Percentiles rank a stretch among this genome's conserved stretches.
These are phyloP conservation scores for Termitomyces sp. DNA, from an alignment of 768 basidiomycete genomes.

Conservation along the genomic window DNA sequence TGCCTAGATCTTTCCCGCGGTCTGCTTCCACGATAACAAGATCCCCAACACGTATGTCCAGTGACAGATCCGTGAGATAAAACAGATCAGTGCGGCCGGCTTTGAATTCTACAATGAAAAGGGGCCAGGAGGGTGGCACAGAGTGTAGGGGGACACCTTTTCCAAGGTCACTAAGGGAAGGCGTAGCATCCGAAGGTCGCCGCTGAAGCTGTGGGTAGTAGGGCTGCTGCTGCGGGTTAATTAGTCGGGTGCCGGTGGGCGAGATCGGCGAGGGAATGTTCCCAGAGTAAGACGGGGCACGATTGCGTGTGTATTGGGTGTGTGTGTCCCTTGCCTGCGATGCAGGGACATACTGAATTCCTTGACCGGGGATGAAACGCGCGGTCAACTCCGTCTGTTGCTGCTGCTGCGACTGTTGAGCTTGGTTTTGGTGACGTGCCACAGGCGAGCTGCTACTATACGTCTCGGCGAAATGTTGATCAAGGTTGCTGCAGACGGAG, in stretches of 20 bases:
- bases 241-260: slow-evolving; percentile 31
- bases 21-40: slow-evolving; percentile 97
- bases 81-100: slow-evolving; percentile 94
- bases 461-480: slow-evolving; percentile 38
- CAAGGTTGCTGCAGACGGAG: slow-evolving; percentile 34
- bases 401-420: slow-evolving; percentile 13
- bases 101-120: slow-evolving; percentile 62
- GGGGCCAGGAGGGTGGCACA: slow-evolving; percentile 79
- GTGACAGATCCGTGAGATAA: slow-evolving; percentile 68
- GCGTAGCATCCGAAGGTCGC: slow-evolving; percentile 32
- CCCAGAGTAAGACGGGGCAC: slow-evolving; percentile 35
- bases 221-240: slow-evolving; percentile 41
- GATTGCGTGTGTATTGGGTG: slow-evolving; percentile 31
- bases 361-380: slow-evolving; percentile 57
- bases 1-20: slow-evolving; percentile 88
- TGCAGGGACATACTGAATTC: slow-evolving; percentile 14
- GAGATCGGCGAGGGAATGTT: slow-evolving; percentile 52
- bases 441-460: slow-evolving; percentile 23
- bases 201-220: slow-evolving; percentile 39
- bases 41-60: slow-evolving; percentile 74
- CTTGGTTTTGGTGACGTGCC: slow-evolving; percentile 15
- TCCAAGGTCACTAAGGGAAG: slow-evolving; percentile 57
- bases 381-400: slow-evolving; percentile 40
- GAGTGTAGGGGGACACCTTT: slow-evolving; percentile 83
- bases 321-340: slow-evolving; percentile 18